A percentile compares a stretch with the other conserved stretches of the same genome.
Conservation (phyloP, 176 grass and related monocot species). For the Eremochloa ophiuroides region DNA sequence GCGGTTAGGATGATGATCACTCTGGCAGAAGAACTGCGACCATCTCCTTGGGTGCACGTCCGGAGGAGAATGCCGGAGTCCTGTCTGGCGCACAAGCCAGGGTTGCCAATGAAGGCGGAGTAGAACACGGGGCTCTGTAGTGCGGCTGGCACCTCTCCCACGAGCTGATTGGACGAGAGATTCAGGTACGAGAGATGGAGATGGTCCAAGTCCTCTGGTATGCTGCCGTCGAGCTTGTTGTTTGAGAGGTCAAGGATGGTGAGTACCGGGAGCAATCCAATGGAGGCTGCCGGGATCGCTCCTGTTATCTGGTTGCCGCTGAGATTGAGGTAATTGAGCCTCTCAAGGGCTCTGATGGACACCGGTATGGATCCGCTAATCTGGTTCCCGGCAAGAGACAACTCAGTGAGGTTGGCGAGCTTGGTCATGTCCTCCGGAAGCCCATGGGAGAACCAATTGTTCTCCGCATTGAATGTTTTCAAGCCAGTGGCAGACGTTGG, state of each 20-base stretch:
- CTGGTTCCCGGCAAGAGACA: conserved; percentile 20
- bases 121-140: not conserved
- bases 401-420: not conserved
- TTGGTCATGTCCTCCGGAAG: not conserved
- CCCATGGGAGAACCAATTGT: conserved; percentile 29
- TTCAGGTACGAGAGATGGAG: conserved; percentile 21
- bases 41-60: not conserved
- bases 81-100: conserved; percentile 9
- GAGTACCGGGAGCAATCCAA: conserved; percentile 20
- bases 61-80: not conserved
- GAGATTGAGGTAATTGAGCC: conserved; percentile 32
- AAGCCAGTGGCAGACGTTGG: not conserved
- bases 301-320: conserved; percentile 23
- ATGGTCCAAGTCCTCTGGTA: conserved; percentile 23
- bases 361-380: conserved; percentile 32
- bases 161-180: conserved; percentile 41
- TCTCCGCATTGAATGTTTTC: conserved; percentile 4
- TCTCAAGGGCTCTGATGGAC: not conserved
- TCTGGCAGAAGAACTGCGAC: not conserved
- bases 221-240: conserved; percentile 33
- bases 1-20: not conserved
- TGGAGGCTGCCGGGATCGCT: conserved; percentile 12
- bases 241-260: conserved; percentile 41
- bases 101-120: conserved; percentile 38
- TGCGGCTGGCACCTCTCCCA: conserved; percentile 24